A percentile compares a stretch with the other conserved stretches of the same genome.
phyloP scores from a whole-genome alignment of 2,329 filamentous ascomycete genomes.

The Claviceps capensis region DNA sequence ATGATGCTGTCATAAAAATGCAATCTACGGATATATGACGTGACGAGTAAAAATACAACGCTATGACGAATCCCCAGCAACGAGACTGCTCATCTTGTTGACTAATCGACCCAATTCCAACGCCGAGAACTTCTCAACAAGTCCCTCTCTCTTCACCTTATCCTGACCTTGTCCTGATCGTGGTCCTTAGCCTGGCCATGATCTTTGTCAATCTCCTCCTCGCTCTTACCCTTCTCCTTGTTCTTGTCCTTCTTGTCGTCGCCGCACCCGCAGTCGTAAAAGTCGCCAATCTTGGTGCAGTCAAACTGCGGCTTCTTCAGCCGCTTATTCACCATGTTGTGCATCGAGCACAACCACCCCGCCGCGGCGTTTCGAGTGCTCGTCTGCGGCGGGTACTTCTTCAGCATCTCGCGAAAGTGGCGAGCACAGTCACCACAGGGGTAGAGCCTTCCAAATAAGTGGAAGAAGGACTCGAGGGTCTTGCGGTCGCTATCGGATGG shows the following conservation, averaged over 20 bases:
- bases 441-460: constrained; percentile 54
- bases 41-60: neutral
- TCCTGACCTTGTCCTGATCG: constrained; percentile 3
- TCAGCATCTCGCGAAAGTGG: constrained; percentile 50
- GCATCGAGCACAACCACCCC: constrained; percentile 54
- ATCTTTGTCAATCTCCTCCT: constrained; percentile 7
- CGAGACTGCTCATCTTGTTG: neutral
- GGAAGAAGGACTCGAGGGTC: constrained; percentile 50
- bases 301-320: constrained; percentile 49
- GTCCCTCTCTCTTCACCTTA: constrained; percentile 4
- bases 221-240: constrained; percentile 15
- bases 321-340: constrained; percentile 54
- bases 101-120: neutral
- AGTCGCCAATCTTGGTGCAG: constrained; percentile 54
- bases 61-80: neutral
- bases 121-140: too few species aligned
- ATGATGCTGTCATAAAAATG: too few species aligned
- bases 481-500: constrained; percentile 48
- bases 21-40: too few species aligned
- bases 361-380: constrained; percentile 49
- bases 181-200: neutral
- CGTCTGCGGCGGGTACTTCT: constrained; percentile 51
- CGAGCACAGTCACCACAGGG: constrained; percentile 56
- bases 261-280: constrained; percentile 59
- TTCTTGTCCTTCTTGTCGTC: constrained; percentile 35